These are phyloP conservation scores for Podospora anserina DNA, from an alignment of 495 filamentous ascomycete genomes.

Conservation along the genomic window DNA sequence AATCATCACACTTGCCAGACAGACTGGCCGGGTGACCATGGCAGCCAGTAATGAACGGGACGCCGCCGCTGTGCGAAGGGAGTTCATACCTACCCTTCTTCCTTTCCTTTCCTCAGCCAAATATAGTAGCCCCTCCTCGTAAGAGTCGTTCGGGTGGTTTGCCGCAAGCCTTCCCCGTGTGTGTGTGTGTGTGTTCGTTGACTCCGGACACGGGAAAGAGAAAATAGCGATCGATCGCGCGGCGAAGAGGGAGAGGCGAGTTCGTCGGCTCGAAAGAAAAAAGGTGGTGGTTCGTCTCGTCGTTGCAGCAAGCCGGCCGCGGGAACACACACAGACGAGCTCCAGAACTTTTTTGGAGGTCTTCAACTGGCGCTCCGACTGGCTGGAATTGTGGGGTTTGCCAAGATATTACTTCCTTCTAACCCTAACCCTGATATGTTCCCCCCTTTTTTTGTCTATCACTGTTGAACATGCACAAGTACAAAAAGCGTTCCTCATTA, in stretches of 20 bases:
- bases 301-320: not conserved
- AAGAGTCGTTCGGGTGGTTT: not conserved
- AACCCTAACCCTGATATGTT: not conserved
- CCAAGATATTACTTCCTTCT: not conserved
- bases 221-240: not conserved
- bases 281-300: not conserved
- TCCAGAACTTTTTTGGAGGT: not conserved
- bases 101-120: not conserved
- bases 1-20: no score
- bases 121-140: not conserved
- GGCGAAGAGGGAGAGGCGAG: not conserved
- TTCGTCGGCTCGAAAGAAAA: no score
- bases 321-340: not conserved
- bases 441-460: not conserved
- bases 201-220: no score
- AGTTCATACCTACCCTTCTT: not conserved
- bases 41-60: no score
- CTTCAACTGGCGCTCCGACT: not conserved
- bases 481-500: no score
- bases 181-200: no score
- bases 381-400: not conserved
- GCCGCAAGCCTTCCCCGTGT: no score
- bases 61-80: not conserved
- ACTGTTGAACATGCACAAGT: no score
- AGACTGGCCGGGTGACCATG: no score